Evolutionary conservation across 139 green algal genomes (phyloP).

Genomic region (Yamagishiella unicocca): DNA sequence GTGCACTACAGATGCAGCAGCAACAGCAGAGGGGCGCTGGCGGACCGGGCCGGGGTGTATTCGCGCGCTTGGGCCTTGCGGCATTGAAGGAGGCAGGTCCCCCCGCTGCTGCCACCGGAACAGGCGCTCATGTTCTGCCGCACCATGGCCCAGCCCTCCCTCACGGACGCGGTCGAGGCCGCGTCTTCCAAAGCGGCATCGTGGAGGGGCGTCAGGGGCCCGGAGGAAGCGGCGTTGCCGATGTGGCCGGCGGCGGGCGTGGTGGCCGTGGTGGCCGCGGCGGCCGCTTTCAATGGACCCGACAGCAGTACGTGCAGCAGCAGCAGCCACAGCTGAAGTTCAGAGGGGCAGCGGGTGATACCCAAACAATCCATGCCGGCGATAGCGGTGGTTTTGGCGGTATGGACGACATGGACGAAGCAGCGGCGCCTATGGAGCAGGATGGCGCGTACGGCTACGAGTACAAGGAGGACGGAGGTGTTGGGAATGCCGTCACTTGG

Average conservation of each 20-base stretch:
- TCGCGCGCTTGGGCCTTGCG: background rate
- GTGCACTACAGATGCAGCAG: too few relatives aligned
- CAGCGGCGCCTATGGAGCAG: background rate
- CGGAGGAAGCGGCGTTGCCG: background rate
- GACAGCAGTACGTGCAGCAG: constrained; percentile 25
- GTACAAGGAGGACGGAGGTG: background rate
- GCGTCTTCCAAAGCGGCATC: background rate
- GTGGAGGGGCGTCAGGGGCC: background rate
- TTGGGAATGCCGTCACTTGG: background rate
- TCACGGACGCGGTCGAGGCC: background rate
- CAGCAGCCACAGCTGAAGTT: background rate
- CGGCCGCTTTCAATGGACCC: background rate
- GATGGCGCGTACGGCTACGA: background rate
- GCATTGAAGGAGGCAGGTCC: background rate
- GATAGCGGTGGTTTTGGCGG: too few relatives aligned
- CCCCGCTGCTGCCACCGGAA: background rate
- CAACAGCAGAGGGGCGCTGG: background rate
- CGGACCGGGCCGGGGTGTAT: background rate
- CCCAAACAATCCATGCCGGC: too few relatives aligned
- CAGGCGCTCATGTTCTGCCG: too few relatives aligned
- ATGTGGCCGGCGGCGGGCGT: background rate
- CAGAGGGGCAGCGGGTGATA: background rate
- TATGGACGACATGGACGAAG: background rate
- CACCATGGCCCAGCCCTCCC: background rate
- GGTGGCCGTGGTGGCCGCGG: background rate